Conservation (phyloP, 2,329 filamentous ascomycete genomes). For the Fusarium tanahbumbuense region DNA sequence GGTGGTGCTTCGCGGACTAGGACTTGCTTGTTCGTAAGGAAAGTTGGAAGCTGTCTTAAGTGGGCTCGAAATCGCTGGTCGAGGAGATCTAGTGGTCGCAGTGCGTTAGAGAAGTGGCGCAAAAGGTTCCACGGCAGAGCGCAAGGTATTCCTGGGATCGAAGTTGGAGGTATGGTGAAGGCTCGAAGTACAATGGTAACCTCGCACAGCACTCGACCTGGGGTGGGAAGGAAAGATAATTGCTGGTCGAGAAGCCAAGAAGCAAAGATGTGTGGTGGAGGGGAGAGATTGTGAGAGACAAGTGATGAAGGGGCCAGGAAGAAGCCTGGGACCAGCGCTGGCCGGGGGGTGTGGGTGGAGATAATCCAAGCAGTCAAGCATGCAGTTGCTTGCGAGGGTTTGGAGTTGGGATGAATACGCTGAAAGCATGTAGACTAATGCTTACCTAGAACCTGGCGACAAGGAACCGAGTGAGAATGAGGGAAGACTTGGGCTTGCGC, state of each 20-base stretch:
- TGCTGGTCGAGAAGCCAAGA: constrained; percentile 29
- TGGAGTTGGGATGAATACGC: constrained; percentile 39
- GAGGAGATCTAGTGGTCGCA: constrained; percentile 57
- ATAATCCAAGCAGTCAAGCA: constrained; percentile 20
- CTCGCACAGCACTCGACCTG: constrained; percentile 42
- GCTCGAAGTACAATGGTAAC: constrained; percentile 37
- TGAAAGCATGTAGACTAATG: constrained; percentile 19
- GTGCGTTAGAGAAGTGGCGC: constrained; percentile 29
- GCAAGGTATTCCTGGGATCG: constrained; percentile 30
- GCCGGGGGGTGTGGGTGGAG: constrained; percentile 42
- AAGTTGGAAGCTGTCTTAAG: constrained; percentile 59
- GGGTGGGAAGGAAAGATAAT: constrained; percentile 29
- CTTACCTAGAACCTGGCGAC: constrained; percentile 47
- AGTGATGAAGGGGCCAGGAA: constrained; percentile 39
- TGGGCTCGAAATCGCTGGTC: constrained; percentile 62
- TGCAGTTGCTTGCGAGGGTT: constrained; percentile 18
- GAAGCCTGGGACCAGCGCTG: constrained; percentile 35
- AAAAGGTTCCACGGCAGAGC: constrained; percentile 45
- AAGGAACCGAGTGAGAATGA: constrained; percentile 38
- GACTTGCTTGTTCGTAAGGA: constrained; percentile 57
- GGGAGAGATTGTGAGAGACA: constrained; percentile 43
- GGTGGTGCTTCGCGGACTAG: constrained; percentile 50
- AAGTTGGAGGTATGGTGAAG: constrained; percentile 38
- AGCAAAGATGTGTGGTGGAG: constrained; percentile 37
- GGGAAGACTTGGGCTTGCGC: constrained; percentile 36